Percentiles rank a stretch among this genome's conserved stretches.
These are phyloP conservation scores for Ogataea ramenticola DNA, from an alignment of 805 yeast genomes.

Conservation along the genomic window DNA sequence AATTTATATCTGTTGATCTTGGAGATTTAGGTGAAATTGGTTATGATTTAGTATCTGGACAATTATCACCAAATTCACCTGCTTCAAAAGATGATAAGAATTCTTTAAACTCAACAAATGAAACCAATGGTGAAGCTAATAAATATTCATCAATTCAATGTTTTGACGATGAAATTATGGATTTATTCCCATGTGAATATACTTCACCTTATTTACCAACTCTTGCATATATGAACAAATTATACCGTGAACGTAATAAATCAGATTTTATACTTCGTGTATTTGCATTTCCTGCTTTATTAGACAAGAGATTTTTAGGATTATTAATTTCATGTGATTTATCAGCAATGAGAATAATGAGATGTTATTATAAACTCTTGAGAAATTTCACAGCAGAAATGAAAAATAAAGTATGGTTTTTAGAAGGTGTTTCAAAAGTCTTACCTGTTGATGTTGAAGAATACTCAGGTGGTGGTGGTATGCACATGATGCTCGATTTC, in stretches of 20 bases:
- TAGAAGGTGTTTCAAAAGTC: conserved; percentile 85
- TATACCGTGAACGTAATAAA: conserved; percentile 74
- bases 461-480: conserved; percentile 85
- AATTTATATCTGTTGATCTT: conserved; percentile 76
- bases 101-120: too few relatives aligned
- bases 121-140: conserved; percentile 15
- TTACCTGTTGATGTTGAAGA: conserved; percentile 89
- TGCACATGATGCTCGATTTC: conserved; percentile 88
- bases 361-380: conserved; percentile 76
- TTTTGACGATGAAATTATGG: conserved; percentile 79
- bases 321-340: conserved; percentile 78
- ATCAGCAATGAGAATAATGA: conserved; percentile 85
- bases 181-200: conserved; percentile 77
- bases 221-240: conserved; percentile 74
- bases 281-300: conserved; percentile 87
- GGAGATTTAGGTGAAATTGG: conserved; percentile 79
- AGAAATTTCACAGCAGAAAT: conserved; percentile 78
- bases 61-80: conserved; percentile 17
- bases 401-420: conserved; percentile 88
- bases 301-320: conserved; percentile 74
- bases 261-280: conserved; percentile 81
- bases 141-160: conserved; percentile 59
- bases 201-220: conserved; percentile 86
- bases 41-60: conserved; percentile 28
- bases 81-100: not conserved